These are phyloP conservation scores for Pezicula neosporulosa DNA, from an alignment of 2,329 filamentous ascomycete genomes.

Conservation along the genomic window DNA sequence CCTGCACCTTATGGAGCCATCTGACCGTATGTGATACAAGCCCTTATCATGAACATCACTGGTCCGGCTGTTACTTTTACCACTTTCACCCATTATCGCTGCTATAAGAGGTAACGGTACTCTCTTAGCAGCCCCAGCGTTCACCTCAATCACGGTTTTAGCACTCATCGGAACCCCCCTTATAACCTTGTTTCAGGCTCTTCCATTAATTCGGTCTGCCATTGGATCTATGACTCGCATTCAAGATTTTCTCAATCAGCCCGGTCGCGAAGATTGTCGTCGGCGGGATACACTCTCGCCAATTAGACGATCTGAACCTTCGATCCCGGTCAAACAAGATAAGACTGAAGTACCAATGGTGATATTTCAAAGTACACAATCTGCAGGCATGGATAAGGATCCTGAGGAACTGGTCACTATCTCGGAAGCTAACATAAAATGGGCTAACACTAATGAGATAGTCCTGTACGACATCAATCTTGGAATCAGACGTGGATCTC, in stretches of 20 bases:
- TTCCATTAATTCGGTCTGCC: constrained; percentile 33
- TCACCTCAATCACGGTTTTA: constrained; percentile 38
- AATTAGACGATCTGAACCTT: neutral
- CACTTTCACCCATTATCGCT: constrained; percentile 30
- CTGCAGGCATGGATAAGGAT: constrained; percentile 7
- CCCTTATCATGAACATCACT: constrained; percentile 17
- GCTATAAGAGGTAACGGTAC: constrained; percentile 21
- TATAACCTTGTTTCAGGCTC: constrained; percentile 33
- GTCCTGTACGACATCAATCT: constrained; percentile 13
- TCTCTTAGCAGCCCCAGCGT: constrained; percentile 25
- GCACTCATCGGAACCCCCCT: constrained; percentile 34
- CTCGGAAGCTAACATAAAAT: neutral
- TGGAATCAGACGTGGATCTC: constrained; percentile 4
- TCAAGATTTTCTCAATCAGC: constrained; percentile 27
- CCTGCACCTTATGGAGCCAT: neutral
- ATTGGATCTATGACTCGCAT: constrained; percentile 37
- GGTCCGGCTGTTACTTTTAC: constrained; percentile 35
- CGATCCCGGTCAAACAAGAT: neutral
- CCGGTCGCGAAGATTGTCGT: constrained; percentile 3
- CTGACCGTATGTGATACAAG: constrained; percentile 8
- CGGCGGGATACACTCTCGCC: neutral
- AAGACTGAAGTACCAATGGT: constrained; percentile 4
- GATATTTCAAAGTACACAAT: constrained; percentile 12
- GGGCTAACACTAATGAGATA: neutral
- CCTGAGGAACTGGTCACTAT: neutral